These are phyloP conservation scores for Aspergillus melleus DNA, from an alignment of 2,329 filamentous ascomycete genomes.

Conservation along the genomic window DNA sequence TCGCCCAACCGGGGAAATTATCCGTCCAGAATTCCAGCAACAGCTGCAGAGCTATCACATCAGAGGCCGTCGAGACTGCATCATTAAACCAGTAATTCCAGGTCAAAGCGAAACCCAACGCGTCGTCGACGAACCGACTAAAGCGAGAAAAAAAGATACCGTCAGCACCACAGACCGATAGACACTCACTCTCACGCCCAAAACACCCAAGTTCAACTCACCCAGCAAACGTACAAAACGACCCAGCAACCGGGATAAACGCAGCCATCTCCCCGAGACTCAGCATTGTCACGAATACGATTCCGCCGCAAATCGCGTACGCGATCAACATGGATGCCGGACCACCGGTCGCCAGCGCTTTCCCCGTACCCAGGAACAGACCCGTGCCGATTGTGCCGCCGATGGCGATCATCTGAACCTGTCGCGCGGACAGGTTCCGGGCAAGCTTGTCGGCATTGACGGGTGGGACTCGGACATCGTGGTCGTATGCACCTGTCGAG, in stretches of 20 bases:
- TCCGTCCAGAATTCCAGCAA: slow-evolving; percentile 63
- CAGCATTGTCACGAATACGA: slow-evolving; percentile 62
- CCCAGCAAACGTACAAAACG: slow-evolving; percentile 58
- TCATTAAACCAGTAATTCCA: slow-evolving; percentile 65
- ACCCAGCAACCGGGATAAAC: slow-evolving; percentile 56
- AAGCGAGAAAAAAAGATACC: background rate
- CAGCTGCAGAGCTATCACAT: slow-evolving; percentile 61
- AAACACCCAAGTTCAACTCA: slow-evolving; percentile 24
- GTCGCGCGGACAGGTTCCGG: slow-evolving; percentile 59
- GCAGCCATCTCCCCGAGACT: slow-evolving; percentile 62
- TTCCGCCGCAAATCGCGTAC: slow-evolving; percentile 58
- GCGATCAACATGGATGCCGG: slow-evolving; percentile 60
- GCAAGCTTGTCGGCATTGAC: slow-evolving; percentile 50
- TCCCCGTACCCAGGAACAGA: slow-evolving; percentile 63
- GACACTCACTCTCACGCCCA: background rate
- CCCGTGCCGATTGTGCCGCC: slow-evolving; percentile 53
- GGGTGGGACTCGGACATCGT: slow-evolving; percentile 6
- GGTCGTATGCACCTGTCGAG: slow-evolving; percentile 9
- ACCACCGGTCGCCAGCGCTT: slow-evolving; percentile 59
- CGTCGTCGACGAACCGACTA: slow-evolving; percentile 47
- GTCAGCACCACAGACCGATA: background rate
- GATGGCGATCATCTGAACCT: slow-evolving; percentile 67
- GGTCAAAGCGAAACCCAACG: slow-evolving; percentile 45
- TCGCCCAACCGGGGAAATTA: slow-evolving; percentile 62
- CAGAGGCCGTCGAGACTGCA: slow-evolving; percentile 60